Evolutionary conservation across 2,329 filamentous ascomycete species (phyloP).

Genomic region (Bipolaris cookei): DNA sequence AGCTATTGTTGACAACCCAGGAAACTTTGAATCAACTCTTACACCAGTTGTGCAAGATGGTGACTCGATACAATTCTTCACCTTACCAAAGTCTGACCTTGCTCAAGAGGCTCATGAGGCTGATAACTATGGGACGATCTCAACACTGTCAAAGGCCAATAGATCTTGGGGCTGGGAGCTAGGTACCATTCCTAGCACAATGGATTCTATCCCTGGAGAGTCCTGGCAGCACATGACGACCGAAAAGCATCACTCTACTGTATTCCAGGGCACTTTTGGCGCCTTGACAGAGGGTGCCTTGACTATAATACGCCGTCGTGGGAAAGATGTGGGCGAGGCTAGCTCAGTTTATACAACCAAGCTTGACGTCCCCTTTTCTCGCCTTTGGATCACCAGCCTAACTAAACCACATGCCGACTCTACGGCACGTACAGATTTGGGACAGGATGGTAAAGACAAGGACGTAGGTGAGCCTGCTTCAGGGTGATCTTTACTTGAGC

Average conservation of each 20-base stretch:
- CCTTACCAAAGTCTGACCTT: conserved; percentile 21
- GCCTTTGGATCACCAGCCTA: conserved; percentile 29
- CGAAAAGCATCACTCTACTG: conserved; percentile 21
- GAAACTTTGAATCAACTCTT: conserved; percentile 49
- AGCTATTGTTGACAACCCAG: conserved; percentile 26
- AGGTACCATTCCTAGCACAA: conserved; percentile 54
- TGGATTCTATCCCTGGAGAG: conserved; percentile 45
- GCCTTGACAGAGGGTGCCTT: conserved; percentile 65
- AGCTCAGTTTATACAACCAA: conserved; percentile 47
- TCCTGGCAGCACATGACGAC: conserved; percentile 28
- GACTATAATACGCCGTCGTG: conserved; percentile 26
- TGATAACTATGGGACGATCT: conserved; percentile 4
- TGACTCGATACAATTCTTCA: conserved; percentile 61
- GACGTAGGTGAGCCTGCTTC: conserved; percentile 21
- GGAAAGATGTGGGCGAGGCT: not conserved
- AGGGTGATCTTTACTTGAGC: conserved; percentile 1
- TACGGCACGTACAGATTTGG: not conserved
- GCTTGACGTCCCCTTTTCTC: conserved; percentile 58
- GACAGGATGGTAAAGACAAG: not conserved
- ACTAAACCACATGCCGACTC: not conserved
- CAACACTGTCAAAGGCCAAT: not conserved
- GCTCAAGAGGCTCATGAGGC: not conserved
- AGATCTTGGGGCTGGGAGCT: conserved; percentile 40
- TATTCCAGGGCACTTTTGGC: conserved; percentile 61
- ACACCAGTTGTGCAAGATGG: conserved; percentile 67